These are phyloP conservation scores for Grosmannia huntii DNA, from an alignment of 2,329 filamentous ascomycete species.

Conservation along the genomic window DNA sequence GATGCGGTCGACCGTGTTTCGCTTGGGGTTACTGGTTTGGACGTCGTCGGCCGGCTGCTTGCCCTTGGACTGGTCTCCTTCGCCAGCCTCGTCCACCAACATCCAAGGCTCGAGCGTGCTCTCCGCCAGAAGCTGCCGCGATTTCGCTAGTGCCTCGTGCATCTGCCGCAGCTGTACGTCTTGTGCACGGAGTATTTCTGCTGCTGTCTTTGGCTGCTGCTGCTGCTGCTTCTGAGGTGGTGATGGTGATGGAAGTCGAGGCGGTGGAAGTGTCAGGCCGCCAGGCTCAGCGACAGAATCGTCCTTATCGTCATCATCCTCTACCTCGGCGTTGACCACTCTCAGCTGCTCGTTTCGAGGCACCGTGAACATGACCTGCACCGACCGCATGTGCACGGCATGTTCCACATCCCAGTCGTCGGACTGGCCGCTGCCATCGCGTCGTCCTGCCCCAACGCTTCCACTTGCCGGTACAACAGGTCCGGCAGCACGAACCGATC, in stretches of 20 bases:
- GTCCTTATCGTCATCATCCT: slow-evolving; percentile 16
- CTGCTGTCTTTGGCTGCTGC: background rate
- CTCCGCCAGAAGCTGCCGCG: slow-evolving; percentile 3
- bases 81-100: background rate
- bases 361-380: slow-evolving; percentile 87
- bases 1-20: background rate
- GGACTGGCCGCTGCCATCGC: slow-evolving; percentile 12
- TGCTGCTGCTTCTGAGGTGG: background rate
- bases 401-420: slow-evolving; percentile 67
- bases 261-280: slow-evolving; percentile 3
- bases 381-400: slow-evolving; percentile 56
- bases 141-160: slow-evolving; percentile 7
- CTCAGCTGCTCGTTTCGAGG: slow-evolving; percentile 69
- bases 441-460: slow-evolving; percentile 7
- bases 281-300: background rate
- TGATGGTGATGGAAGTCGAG: slow-evolving; percentile 1
- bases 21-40: background rate
- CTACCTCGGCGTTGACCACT: slow-evolving; percentile 71
- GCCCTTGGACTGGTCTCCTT: background rate
- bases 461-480: slow-evolving; percentile 28
- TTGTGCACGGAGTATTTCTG: background rate
- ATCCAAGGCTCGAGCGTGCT: slow-evolving; percentile 6
- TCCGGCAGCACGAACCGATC: slow-evolving; percentile 11
- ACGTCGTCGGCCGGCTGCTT: background rate
- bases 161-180: slow-evolving; percentile 6